A percentile compares a stretch with the other conserved stretches of the same genome.
phyloP scores from a whole-genome alignment of 768 basidiomycete genomes.

The Tulasnella sp. region DNA sequence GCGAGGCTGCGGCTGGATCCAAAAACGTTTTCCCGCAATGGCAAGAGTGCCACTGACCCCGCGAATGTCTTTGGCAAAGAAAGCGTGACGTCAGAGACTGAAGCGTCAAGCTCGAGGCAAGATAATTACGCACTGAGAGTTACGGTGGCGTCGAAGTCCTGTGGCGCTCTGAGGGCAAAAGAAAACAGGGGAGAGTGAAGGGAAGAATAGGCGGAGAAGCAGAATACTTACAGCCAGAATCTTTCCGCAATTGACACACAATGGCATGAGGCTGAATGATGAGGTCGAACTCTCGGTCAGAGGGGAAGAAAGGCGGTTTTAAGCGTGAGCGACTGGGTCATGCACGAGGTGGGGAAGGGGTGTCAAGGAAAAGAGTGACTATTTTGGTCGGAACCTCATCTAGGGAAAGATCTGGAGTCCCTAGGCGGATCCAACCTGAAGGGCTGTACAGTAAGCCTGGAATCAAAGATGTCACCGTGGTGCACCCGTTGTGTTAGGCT shows the following conservation, averaged over 20 bases:
- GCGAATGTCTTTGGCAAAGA: neutral
- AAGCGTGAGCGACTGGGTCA: neutral
- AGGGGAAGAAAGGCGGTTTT: neutral
- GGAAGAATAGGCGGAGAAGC: neutral
- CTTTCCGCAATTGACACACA: neutral
- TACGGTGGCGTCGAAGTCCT: neutral
- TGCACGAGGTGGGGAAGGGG: neutral
- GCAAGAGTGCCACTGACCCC: neutral
- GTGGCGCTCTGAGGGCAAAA: neutral
- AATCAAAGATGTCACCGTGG: too few relatives aligned
- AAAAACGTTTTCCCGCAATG: neutral
- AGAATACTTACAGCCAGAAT: neutral
- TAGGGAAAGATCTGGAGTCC: too few relatives aligned
- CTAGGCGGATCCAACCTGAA: too few relatives aligned
- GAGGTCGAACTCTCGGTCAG: neutral
- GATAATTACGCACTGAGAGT: neutral
- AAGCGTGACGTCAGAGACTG: neutral
- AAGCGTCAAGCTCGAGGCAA: neutral
- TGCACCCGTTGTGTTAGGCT: too few relatives aligned
- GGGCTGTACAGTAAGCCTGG: too few relatives aligned
- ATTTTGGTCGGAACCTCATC: too few relatives aligned
- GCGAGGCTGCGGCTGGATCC: neutral
- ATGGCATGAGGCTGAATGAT: neutral
- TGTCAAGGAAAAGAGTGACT: neutral
- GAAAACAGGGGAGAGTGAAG: neutral